These are phyloP conservation scores for Diplotaxis tenuifolia DNA, from an alignment of 345 rosid species.

Conservation along the genomic window DNA sequence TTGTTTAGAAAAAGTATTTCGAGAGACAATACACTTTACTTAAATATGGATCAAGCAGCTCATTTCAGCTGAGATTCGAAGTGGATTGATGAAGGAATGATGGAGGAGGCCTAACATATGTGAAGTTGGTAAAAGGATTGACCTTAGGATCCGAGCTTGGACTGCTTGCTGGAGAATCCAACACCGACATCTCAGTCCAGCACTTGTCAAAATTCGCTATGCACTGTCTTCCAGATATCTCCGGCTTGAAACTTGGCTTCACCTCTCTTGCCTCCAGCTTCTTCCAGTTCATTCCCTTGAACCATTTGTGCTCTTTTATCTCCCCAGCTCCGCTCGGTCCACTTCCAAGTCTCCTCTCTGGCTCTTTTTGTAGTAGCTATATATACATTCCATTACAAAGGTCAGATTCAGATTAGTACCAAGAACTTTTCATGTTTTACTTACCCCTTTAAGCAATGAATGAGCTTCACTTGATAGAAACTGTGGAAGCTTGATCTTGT, in stretches of 20 bases:
- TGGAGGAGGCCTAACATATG: slow-evolving; percentile 69
- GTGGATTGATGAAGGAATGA: slow-evolving; percentile 48
- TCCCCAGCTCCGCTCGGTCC: slow-evolving; percentile 71
- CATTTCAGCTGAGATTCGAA: slow-evolving; percentile 14
- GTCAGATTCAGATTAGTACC: neutral
- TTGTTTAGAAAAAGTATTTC: neutral
- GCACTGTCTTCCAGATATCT: slow-evolving; percentile 77
- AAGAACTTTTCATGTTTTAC: neutral
- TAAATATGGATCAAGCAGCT: neutral
- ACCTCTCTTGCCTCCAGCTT: slow-evolving; percentile 74
- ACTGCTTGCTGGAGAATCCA: slow-evolving; percentile 77
- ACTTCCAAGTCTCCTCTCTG: slow-evolving; percentile 65
- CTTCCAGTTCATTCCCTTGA: slow-evolving; percentile 81
- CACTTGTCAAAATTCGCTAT: slow-evolving; percentile 80
- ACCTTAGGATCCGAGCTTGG: slow-evolving; percentile 53
- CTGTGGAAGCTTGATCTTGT: slow-evolving; percentile 70
- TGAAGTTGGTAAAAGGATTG: slow-evolving; percentile 70
- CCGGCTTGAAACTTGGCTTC: slow-evolving; percentile 76
- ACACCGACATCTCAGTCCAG: slow-evolving; percentile 86
- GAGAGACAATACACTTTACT: neutral
- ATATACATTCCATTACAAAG: slow-evolving; percentile 35
- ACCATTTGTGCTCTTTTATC: slow-evolving; percentile 87
- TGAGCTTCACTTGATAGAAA: slow-evolving; percentile 78
- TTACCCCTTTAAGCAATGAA: slow-evolving; percentile 80
- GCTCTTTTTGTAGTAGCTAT: slow-evolving; percentile 81